Evolutionary conservation across 108 stramenopile species (phyloP).

Genomic region (Phaeodactylum tricornutum): DNA sequence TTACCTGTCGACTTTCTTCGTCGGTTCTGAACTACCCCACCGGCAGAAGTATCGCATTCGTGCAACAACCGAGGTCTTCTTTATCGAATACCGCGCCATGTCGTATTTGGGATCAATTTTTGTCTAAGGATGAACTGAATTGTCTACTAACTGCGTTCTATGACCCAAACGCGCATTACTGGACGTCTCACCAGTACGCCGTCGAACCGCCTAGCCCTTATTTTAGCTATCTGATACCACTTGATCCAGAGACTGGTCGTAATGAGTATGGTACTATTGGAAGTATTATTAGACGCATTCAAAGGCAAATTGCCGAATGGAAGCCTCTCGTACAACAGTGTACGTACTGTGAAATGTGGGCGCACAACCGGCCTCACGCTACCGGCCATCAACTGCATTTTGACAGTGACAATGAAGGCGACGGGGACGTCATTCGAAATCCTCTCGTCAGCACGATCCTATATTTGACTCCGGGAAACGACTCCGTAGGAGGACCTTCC

Average conservation of each 20-base stretch:
- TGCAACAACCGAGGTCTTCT: conserved; percentile 2
- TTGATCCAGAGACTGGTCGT: conserved; percentile 6
- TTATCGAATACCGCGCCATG: conserved; percentile 25
- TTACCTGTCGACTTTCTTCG: conserved; percentile 52
- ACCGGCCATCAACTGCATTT: conserved; percentile 91
- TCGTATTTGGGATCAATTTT: conserved; percentile 52
- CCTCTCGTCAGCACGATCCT: conserved; percentile 70
- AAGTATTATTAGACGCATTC: conserved; percentile 27
- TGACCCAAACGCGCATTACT: conserved; percentile 43
- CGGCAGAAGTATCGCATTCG: conserved; percentile 1
- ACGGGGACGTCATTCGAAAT: conserved; percentile 55
- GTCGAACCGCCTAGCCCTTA: conserved; percentile 76
- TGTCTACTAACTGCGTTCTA: conserved; percentile 39
- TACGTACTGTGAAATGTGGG: conserved; percentile 76
- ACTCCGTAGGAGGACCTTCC: conserved; percentile 57
- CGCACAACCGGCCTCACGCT: conserved; percentile 86
- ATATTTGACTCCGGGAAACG: conserved; percentile 31
- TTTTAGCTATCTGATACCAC: conserved; percentile 56
- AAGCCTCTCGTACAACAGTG: conserved; percentile 24
- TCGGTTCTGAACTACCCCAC: conserved; percentile 58
- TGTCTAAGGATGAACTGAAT: conserved; percentile 31
- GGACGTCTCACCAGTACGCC: conserved; percentile 55
- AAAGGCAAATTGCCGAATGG: conserved; percentile 23
- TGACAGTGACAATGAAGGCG: conserved; percentile 82
- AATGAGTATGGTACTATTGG: conserved; percentile 34